These are phyloP conservation scores for Hamigera avellanea DNA, from an alignment of 495 filamentous ascomycete genomes.

Conservation along the genomic window DNA sequence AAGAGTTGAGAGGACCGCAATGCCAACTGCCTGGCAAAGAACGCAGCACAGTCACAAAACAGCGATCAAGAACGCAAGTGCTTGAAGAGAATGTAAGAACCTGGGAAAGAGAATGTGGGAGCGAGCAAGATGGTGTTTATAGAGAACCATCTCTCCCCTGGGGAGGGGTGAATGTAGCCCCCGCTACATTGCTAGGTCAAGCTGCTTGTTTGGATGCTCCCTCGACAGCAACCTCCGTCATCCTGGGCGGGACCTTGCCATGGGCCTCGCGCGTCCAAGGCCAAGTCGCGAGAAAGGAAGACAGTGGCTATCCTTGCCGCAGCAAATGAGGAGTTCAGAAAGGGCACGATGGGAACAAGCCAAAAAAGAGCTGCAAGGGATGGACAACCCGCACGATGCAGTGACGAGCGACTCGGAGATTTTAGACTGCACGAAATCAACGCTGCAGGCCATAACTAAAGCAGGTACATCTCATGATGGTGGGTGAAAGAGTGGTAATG, in stretches of 20 bases:
- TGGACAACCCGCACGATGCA: constrained; percentile 26
- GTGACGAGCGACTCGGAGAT: constrained; percentile 31
- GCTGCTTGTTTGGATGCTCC: constrained; percentile 27
- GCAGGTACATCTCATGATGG: constrained; percentile 14
- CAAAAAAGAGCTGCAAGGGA: constrained; percentile 30
- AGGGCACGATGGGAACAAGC: constrained; percentile 23
- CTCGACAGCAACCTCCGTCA: constrained; percentile 30
- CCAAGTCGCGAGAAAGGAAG: constrained; percentile 18
- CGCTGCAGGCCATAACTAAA: constrained; percentile 8
- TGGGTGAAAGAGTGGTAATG: constrained; percentile 17
- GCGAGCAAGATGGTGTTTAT: constrained; percentile 41
- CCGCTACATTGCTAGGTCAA: constrained; percentile 28
- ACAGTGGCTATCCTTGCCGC: constrained; percentile 22
- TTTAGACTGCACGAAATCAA: constrained; percentile 22
- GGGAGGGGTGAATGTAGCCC: constrained; percentile 21
- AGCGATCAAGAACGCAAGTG: constrained; percentile 26
- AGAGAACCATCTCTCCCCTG: constrained; percentile 29
- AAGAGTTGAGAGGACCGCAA: constrained; percentile 21
- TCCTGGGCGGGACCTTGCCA: constrained; percentile 22
- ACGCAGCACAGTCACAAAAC: constrained; percentile 31
- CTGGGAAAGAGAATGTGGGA: constrained; percentile 49
- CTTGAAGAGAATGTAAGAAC: constrained; percentile 37
- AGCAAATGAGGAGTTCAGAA: constrained; percentile 34
- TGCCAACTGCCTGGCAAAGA: constrained; percentile 34
- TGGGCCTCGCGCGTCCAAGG: constrained; percentile 23